phyloP scores from a whole-genome alignment of 2,329 filamentous ascomycete species.

The Aspergillus nomiae region DNA sequence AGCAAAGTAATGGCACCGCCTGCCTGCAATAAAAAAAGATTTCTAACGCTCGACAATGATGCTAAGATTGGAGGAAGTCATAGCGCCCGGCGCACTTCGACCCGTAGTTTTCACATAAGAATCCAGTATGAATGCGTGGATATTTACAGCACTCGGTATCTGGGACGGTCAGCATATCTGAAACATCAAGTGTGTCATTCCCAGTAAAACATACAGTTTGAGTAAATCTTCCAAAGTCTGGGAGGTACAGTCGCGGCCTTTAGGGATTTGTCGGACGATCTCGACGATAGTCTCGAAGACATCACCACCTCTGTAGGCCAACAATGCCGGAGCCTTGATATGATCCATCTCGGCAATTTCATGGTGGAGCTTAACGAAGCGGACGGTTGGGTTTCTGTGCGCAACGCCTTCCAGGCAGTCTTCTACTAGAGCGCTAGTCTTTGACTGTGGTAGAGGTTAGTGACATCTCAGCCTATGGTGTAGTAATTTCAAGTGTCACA shows the following conservation, averaged over 20 bases:
- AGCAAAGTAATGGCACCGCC: background rate
- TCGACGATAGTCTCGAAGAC: slow-evolving; percentile 89
- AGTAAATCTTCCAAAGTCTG: slow-evolving; percentile 60
- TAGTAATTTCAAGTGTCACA: slow-evolving; percentile 13
- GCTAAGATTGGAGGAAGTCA: background rate
- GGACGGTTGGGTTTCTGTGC: slow-evolving; percentile 66
- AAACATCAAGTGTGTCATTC: background rate
- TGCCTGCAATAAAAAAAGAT: background rate
- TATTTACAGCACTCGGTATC: slow-evolving; percentile 34
- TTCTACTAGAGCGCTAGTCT: slow-evolving; percentile 77
- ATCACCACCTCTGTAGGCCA: slow-evolving; percentile 88
- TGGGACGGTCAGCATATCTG: slow-evolving; percentile 16
- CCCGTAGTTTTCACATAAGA: background rate
- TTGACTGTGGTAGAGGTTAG: slow-evolving; percentile 59
- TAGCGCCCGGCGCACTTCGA: slow-evolving; percentile 9
- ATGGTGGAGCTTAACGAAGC: slow-evolving; percentile 89
- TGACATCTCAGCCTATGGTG: background rate
- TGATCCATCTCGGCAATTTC: slow-evolving; percentile 93
- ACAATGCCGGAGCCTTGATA: slow-evolving; percentile 79
- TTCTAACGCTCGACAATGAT: background rate
- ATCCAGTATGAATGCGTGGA: background rate
- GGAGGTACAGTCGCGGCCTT: slow-evolving; percentile 52
- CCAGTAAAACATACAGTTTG: slow-evolving; percentile 50
- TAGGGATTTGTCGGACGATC: slow-evolving; percentile 80
- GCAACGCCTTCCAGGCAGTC: slow-evolving; percentile 76